These are phyloP conservation scores for Pseudonectria buxi DNA, from an alignment of 2,329 filamentous ascomycete genomes.

Conservation along the genomic window DNA sequence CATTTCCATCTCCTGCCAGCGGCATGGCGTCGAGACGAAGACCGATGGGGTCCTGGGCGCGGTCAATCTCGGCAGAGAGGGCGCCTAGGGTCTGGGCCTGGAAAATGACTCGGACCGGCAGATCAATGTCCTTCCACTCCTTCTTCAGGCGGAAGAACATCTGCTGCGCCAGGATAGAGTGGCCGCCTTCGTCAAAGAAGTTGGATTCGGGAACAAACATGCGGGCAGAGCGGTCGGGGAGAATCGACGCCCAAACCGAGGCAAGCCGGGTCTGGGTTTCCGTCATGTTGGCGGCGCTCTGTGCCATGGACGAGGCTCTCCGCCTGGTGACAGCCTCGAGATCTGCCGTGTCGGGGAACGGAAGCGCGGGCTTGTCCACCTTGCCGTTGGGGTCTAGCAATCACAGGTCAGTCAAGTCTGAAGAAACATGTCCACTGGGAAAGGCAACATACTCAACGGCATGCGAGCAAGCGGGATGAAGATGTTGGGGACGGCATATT, in stretches of 20 bases:
- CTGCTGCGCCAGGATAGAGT: constrained; percentile 44
- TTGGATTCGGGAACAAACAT: constrained; percentile 14
- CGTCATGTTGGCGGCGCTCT: constrained; percentile 4
- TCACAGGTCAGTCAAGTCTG: neutral
- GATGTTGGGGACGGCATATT: constrained; percentile 18
- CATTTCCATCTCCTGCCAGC: constrained; percentile 1
- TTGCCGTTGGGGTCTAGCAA: constrained; percentile 70
- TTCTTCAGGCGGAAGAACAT: constrained; percentile 53
- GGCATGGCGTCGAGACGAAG: constrained; percentile 7
- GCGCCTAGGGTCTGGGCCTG: constrained; percentile 15
- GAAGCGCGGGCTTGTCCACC: constrained; percentile 65
- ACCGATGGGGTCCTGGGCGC: constrained; percentile 15
- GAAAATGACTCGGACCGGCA: constrained; percentile 16
- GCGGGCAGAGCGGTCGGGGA: constrained; percentile 10
- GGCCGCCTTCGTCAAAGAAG: constrained; percentile 21
- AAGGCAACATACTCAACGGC: constrained; percentile 1
- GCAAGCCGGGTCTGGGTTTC: constrained; percentile 17
- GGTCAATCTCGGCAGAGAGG: constrained; percentile 13
- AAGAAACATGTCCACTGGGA: constrained; percentile 34
- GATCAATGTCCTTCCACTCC: constrained; percentile 16
- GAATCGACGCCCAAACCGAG: constrained; percentile 1
- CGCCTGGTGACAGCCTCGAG: constrained; percentile 2
- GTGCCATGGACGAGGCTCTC: constrained; percentile 2
- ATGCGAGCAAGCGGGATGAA: constrained; percentile 15
- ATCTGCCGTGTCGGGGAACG: constrained; percentile 61